Evolutionary conservation across 345 rosid species (phyloP).

Genomic region (Boechera retrofracta): DNA sequence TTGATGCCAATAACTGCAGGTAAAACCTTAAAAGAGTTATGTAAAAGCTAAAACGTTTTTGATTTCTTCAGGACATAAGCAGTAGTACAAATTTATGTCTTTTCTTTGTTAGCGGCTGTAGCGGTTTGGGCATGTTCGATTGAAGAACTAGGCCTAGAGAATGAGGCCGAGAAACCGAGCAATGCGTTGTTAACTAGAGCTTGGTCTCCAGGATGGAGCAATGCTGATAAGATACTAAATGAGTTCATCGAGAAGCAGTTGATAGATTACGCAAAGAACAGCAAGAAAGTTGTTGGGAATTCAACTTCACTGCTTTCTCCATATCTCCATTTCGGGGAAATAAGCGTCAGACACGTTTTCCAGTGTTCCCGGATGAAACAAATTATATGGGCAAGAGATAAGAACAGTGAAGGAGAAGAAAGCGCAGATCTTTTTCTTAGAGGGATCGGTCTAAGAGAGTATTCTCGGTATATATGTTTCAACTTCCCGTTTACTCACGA

Average conservation of each 20-base stretch:
- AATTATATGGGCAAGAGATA: slow-evolving; percentile 76
- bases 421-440: slow-evolving; percentile 69
- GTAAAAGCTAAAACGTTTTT: not conserved
- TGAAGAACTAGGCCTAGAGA: slow-evolving; percentile 80
- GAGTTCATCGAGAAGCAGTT: slow-evolving; percentile 76
- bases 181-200: slow-evolving; percentile 85
- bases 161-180: slow-evolving; percentile 82
- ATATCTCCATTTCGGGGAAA: slow-evolving; percentile 89
- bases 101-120: slow-evolving; percentile 49
- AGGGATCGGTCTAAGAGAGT: slow-evolving; percentile 88
- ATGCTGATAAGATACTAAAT: slow-evolving; percentile 70
- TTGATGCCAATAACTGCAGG: slow-evolving; percentile 63
- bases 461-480: slow-evolving; percentile 92
- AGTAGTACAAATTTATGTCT: not conserved
- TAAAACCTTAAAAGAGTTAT: slow-evolving; percentile 38
- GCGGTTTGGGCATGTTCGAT: slow-evolving; percentile 58
- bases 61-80: not conserved
- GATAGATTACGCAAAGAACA: slow-evolving; percentile 58
- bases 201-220: slow-evolving; percentile 96
- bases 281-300: slow-evolving; percentile 63
- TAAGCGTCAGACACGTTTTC: slow-evolving; percentile 87
- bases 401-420: slow-evolving; percentile 59
- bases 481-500: slow-evolving; percentile 93
- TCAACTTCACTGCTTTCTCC: slow-evolving; percentile 87
- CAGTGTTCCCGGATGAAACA: slow-evolving; percentile 73